Percentiles rank a stretch among this genome's conserved stretches.
phyloP scores from a whole-genome alignment of 371 early-diverging fungal species.

The Saksenaea vasiformis region DNA sequence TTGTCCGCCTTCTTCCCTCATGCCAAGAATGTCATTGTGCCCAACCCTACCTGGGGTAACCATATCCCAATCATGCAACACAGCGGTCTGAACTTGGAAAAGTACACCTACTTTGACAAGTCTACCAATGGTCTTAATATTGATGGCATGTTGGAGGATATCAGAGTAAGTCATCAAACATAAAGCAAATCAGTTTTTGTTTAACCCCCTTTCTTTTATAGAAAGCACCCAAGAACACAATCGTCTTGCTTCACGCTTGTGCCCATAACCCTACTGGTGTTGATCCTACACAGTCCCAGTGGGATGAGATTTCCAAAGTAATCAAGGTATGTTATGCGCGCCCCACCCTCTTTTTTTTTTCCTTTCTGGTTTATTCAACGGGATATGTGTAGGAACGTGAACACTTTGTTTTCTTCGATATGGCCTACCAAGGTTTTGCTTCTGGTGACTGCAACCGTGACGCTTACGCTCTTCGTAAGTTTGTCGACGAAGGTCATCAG shows the following conservation, averaged over 20 bases:
- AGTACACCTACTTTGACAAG: conserved; percentile 95
- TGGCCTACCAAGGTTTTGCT: conserved; percentile 99
- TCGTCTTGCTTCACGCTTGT: conserved; percentile 96
- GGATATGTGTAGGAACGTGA: conserved; percentile 56
- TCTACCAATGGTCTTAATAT: conserved; percentile 93
- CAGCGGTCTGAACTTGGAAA: conserved; percentile 82
- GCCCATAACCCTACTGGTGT: conserved; percentile 99
- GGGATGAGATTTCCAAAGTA: conserved; percentile 85
- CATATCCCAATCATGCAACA: conserved; percentile 94
- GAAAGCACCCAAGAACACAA: conserved; percentile 84
- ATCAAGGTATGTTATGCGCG: conserved; percentile 58
- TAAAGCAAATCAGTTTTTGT: background rate
- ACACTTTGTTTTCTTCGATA: conserved; percentile 96
- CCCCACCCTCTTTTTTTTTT: background rate
- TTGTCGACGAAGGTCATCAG: conserved; percentile 79
- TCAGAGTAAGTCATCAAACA: conserved; percentile 56
- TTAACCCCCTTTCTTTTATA: conserved; percentile 21
- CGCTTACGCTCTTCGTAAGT: conserved; percentile 94
- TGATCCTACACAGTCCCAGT: conserved; percentile 92
- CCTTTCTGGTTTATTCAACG: no score
- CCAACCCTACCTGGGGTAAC: conserved; percentile 98
- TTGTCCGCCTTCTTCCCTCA: conserved; percentile 80
- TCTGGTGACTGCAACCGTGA: conserved; percentile 91
- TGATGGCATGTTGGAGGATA: conserved; percentile 88
- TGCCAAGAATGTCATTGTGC: conserved; percentile 90